Percentiles rank a stretch among this genome's conserved stretches.
Conservation (phyloP, 345 rosid genomes). For the Crucihimalaya himalaica region DNA sequence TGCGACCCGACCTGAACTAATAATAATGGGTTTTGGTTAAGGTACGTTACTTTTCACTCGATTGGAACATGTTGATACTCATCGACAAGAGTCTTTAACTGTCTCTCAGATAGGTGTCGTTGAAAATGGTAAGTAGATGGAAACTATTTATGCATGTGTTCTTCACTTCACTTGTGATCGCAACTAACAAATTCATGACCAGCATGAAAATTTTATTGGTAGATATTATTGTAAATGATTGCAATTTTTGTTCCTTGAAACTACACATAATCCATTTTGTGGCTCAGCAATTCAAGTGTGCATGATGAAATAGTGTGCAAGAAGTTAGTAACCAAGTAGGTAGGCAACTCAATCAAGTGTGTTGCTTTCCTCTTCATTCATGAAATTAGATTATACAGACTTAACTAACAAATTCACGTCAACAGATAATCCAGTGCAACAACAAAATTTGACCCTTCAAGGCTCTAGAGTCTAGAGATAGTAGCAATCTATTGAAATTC, state of each 20-base stretch:
- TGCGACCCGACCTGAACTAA: too few species aligned
- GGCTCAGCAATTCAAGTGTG: neutral
- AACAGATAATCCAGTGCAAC: slow-evolving; percentile 27
- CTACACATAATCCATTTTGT: neutral
- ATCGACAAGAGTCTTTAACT: too few species aligned
- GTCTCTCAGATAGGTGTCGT: too few species aligned
- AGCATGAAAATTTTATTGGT: too few species aligned
- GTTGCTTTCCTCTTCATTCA: slow-evolving; percentile 55
- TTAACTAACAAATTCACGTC: slow-evolving; percentile 46
- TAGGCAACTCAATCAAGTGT: too few species aligned
- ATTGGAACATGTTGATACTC: too few species aligned
- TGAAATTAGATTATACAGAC: slow-evolving; percentile 49
- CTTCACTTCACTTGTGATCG: too few species aligned
- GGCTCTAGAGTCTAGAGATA: slow-evolving; percentile 48
- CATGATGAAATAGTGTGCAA: neutral
- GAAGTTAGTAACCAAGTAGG: slow-evolving; percentile 48
- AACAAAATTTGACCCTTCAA: slow-evolving; percentile 40
- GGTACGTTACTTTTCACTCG: too few species aligned
- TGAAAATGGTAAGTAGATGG: too few species aligned
- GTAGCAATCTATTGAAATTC: slow-evolving; percentile 52
- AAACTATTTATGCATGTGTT: too few species aligned
- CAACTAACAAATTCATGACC: too few species aligned
- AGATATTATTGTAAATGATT: neutral
- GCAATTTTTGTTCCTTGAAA: neutral
- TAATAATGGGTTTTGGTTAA: too few species aligned